phyloP scores from a whole-genome alignment of 495 filamentous ascomycete species.

The Corynascus novoguineensis region DNA sequence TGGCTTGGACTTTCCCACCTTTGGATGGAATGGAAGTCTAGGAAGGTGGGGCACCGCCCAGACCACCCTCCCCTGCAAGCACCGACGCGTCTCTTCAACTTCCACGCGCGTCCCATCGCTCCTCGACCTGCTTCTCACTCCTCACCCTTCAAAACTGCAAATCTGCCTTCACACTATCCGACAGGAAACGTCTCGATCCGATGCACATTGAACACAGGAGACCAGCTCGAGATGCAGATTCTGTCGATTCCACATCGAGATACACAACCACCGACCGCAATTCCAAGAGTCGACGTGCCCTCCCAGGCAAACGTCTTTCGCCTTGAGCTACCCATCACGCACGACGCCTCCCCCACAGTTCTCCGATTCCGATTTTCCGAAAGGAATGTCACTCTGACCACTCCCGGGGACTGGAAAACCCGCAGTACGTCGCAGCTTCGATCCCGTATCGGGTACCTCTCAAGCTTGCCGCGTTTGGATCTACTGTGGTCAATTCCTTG shows the following conservation, averaged over 20 bases:
- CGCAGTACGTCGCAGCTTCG: constrained; percentile 37
- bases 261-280: constrained; percentile 18
- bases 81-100: constrained; percentile 12
- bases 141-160: constrained; percentile 9
- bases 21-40: not conserved
- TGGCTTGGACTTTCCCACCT: too few species aligned
- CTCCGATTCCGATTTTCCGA: constrained; percentile 59
- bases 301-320: constrained; percentile 33
- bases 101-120: not conserved
- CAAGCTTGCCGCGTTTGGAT: constrained; percentile 34
- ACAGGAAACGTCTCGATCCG: constrained; percentile 10
- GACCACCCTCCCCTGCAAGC: not conserved
- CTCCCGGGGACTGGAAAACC: constrained; percentile 25
- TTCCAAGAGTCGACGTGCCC: constrained; percentile 6
- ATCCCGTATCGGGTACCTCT: constrained; percentile 34
- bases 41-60: not conserved
- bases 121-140: not conserved
- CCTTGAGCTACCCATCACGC: constrained; percentile 41
- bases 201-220: constrained; percentile 4
- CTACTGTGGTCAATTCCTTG: constrained; percentile 19
- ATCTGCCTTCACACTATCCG: constrained; percentile 23
- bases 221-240: constrained; percentile 15
- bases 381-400: constrained; percentile 52
- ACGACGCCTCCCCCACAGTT: constrained; percentile 63
- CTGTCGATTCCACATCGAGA: constrained; percentile 17